Percentiles rank a stretch among this genome's conserved stretches.
These are phyloP conservation scores for Delonix regia DNA, from an alignment of 306 rosid species.

Conservation along the genomic window DNA sequence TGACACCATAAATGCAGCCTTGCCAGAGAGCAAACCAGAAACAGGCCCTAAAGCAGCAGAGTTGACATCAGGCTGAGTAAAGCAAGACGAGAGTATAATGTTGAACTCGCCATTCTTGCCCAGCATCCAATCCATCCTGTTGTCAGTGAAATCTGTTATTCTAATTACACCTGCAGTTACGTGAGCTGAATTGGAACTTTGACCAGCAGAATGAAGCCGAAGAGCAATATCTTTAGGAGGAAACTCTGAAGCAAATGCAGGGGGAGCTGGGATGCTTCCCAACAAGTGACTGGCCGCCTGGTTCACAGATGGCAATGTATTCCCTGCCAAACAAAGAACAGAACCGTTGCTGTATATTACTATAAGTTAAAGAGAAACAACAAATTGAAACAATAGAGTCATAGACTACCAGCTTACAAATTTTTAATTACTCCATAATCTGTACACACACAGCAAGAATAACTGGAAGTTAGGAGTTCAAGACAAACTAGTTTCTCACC, in stretches of 20 bases:
- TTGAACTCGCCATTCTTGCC: slow-evolving; percentile 66
- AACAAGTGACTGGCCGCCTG: slow-evolving; percentile 61
- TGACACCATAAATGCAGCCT: slow-evolving; percentile 58
- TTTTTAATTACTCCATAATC: slow-evolving; percentile 9
- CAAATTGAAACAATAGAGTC: background rate
- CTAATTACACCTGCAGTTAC: slow-evolving; percentile 84
- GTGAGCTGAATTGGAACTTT: slow-evolving; percentile 70
- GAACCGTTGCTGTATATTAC: slow-evolving; percentile 11
- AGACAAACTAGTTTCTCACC: slow-evolving; percentile 48
- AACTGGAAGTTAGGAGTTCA: background rate
- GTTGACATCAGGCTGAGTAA: slow-evolving; percentile 37
- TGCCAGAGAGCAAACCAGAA: slow-evolving; percentile 51
- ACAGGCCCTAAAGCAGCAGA: slow-evolving; percentile 47
- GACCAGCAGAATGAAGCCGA: slow-evolving; percentile 49
- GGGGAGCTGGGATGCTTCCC: slow-evolving; percentile 75
- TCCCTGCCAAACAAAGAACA: slow-evolving; percentile 44
- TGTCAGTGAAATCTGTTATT: slow-evolving; percentile 55
- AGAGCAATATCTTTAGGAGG: slow-evolving; percentile 64
- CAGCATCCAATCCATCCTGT: slow-evolving; percentile 54
- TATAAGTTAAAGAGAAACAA: background rate
- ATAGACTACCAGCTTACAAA: slow-evolving; percentile 8
- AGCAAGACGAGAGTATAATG: slow-evolving; percentile 46
- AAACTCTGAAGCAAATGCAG: slow-evolving; percentile 79
- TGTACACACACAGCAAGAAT: background rate
- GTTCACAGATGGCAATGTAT: slow-evolving; percentile 53